These are phyloP conservation scores for Neospermospora avenae DNA, from an alignment of 2,329 filamentous ascomycete species.

Conservation along the genomic window DNA sequence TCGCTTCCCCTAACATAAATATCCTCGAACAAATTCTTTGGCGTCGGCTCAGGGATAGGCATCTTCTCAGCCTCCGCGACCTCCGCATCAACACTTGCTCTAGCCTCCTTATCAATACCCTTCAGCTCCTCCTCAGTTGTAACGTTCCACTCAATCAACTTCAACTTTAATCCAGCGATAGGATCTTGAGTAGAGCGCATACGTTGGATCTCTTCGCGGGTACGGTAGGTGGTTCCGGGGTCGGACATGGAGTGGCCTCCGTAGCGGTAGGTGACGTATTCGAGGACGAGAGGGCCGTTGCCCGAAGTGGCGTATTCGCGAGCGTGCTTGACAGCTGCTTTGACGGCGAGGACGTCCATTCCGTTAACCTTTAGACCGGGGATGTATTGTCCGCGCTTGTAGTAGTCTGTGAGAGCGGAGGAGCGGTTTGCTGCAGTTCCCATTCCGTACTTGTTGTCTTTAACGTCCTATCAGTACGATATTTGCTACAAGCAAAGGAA, in stretches of 20 bases:
- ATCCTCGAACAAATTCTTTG: constrained; percentile 89
- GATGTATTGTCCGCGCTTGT: constrained; percentile 99
- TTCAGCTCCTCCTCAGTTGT: constrained; percentile 94
- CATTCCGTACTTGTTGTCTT: constrained; percentile 99
- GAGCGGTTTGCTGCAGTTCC: constrained; percentile 93
- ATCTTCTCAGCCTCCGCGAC: constrained; percentile 89
- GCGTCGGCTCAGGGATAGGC: constrained; percentile 71
- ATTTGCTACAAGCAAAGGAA: neutral
- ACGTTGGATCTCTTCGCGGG: constrained; percentile 98
- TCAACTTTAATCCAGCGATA: constrained; percentile 96
- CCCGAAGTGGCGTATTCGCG: constrained; percentile 80
- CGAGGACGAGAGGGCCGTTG: constrained; percentile 92
- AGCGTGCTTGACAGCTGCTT: constrained; percentile 91
- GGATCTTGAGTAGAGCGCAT: constrained; percentile 99
- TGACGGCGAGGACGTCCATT: constrained; percentile 98
- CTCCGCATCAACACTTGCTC: constrained; percentile 81
- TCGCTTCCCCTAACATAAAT: constrained; percentile 89
- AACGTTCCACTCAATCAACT: constrained; percentile 94
- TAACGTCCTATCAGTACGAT: constrained; percentile 32
- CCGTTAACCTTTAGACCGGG: constrained; percentile 99
- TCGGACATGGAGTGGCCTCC: constrained; percentile 99
- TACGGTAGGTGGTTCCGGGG: constrained; percentile 97
- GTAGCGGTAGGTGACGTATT: constrained; percentile 99
- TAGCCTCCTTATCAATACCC: constrained; percentile 89
- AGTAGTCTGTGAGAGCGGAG: constrained; percentile 97